Conservation (phyloP, 2,329 filamentous ascomycete species). For the Coniochaeta sp. region DNA sequence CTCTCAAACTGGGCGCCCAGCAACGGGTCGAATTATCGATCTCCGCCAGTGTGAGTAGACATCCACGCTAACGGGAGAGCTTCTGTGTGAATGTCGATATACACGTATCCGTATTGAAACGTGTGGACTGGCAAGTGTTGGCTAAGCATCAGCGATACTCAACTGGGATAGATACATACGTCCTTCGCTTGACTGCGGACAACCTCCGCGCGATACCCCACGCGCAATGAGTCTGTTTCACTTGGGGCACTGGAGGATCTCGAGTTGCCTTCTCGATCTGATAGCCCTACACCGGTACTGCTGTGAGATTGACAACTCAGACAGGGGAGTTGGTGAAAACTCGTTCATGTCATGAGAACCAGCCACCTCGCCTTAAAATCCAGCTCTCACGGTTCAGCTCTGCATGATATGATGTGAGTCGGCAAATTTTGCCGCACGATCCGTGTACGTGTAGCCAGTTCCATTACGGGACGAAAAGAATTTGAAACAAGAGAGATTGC, state of each 20-base stretch:
- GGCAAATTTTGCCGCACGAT: background rate
- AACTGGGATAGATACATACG: background rate
- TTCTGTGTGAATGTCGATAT: constrained; percentile 43
- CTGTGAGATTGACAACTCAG: background rate
- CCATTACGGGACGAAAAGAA: background rate
- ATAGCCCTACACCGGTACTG: background rate
- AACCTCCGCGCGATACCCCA: background rate
- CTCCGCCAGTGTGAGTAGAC: constrained; percentile 52
- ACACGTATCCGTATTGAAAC: constrained; percentile 10
- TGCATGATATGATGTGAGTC: background rate
- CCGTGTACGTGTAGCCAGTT: background rate
- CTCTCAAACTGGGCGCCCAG: constrained; percentile 49
- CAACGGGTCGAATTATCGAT: constrained; percentile 39
- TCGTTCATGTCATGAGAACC: background rate
- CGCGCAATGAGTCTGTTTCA: background rate
- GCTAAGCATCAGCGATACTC: background rate
- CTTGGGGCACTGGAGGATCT: background rate
- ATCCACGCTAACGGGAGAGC: constrained; percentile 35
- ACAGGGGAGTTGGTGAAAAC: background rate
- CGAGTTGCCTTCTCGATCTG: background rate
- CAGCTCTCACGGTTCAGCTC: background rate
- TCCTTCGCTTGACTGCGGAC: background rate
- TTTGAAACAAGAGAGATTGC: background rate
- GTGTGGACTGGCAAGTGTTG: background rate
- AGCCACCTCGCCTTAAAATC: background rate